A percentile compares a stretch with the other conserved stretches of the same genome.
Evolutionary conservation across 495 filamentous ascomycete genomes (phyloP).

Genomic region (Hypomontagnella monticulosa): DNA sequence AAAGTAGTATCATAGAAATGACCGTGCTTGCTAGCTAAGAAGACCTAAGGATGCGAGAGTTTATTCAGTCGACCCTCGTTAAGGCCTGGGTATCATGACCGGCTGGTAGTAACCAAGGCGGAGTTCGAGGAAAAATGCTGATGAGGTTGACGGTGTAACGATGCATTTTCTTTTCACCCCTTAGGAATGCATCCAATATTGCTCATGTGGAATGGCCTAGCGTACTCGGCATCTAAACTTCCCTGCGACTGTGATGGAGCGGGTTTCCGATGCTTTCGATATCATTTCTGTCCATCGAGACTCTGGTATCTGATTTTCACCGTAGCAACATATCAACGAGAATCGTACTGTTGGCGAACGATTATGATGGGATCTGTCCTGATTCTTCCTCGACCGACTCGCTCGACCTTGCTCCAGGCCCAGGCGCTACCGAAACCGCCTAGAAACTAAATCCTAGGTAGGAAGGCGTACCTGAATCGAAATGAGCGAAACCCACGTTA

Average conservation of each 20-base stretch:
- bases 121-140: constrained; percentile 2
- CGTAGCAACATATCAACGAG: too few relatives aligned
- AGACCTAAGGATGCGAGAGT: not conserved
- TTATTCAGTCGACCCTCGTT: not conserved
- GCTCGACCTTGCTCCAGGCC: too few relatives aligned
- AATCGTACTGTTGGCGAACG: too few relatives aligned
- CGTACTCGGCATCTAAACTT: not conserved
- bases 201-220: constrained; percentile 1
- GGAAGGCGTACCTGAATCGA: not conserved
- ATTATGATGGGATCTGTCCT: not conserved
- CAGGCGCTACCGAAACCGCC: not conserved
- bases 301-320: not conserved
- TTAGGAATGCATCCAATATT: constrained; percentile 6
- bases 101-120: not conserved
- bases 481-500: not conserved
- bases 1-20: not conserved
- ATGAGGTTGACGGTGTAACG: constrained; percentile 26
- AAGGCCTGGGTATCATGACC: not conserved
- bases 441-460: not conserved
- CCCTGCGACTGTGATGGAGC: not conserved
- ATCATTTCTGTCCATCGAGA: not conserved
- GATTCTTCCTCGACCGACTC: not conserved
- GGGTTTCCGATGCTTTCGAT: not conserved
- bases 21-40: not conserved
- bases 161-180: constrained; percentile 19